These are phyloP conservation scores for Tulasnella sp. DNA, from an alignment of 768 basidiomycete species.

Conservation along the genomic window DNA sequence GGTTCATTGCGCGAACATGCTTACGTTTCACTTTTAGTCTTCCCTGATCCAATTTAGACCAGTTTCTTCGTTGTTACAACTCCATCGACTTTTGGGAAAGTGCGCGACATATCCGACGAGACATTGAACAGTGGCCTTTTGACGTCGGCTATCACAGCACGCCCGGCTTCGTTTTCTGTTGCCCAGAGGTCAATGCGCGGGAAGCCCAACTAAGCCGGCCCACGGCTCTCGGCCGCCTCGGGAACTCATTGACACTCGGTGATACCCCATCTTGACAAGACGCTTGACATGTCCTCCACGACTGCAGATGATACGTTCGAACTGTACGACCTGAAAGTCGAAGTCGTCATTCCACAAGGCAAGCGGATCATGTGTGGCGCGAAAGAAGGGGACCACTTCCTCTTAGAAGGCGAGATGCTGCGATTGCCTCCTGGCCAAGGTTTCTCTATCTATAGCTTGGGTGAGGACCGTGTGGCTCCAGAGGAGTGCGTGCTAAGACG, in stretches of 20 bases:
- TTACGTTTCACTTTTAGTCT: neutral
- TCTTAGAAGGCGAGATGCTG: slow-evolving; percentile 52
- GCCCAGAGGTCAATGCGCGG: neutral
- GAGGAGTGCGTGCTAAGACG: neutral
- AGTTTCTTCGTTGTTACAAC: neutral
- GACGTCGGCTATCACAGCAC: too few relatives aligned
- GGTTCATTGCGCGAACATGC: neutral
- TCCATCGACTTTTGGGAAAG: neutral
- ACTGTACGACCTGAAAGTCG: slow-evolving; percentile 53
- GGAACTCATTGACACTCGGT: neutral
- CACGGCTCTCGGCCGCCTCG: neutral
- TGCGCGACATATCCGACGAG: too few relatives aligned
- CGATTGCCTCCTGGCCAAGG: slow-evolving; percentile 50
- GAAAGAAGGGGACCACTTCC: slow-evolving; percentile 51
- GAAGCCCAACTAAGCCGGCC: neutral
- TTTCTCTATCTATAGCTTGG: slow-evolving; percentile 56
- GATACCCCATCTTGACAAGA: neutral
- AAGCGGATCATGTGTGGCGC: slow-evolving; percentile 52
- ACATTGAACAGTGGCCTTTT: too few relatives aligned
- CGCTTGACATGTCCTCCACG: neutral
- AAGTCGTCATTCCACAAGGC: slow-evolving; percentile 47
- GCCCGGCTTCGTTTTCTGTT: too few relatives aligned
- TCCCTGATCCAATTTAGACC: too few relatives aligned
- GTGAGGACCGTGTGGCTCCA: slow-evolving; percentile 24
- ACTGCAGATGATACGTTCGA: slow-evolving; percentile 37